Evolutionary conservation across 371 early-diverging fungal species (phyloP).

Genomic region (Rhizopus microsporus): DNA sequence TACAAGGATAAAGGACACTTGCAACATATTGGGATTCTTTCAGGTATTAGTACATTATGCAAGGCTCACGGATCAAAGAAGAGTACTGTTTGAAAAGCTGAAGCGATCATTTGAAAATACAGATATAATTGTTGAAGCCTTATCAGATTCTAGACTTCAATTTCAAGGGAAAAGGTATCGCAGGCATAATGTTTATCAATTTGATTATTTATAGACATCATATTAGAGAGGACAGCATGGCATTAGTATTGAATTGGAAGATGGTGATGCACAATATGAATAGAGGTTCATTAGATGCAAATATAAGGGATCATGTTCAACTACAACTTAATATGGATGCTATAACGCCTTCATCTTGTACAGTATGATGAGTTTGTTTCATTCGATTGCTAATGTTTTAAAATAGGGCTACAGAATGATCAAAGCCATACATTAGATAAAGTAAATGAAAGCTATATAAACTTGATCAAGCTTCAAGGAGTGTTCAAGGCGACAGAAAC

Average conservation of each 20-base stretch:
- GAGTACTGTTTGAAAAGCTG: constrained; percentile 20
- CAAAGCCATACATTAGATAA: background rate
- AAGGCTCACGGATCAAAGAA: constrained; percentile 23
- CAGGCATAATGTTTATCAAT: background rate
- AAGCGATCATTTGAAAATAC: constrained; percentile 4
- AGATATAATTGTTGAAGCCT: constrained; percentile 12
- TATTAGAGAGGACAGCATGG: constrained; percentile 7
- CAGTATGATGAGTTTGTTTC: background rate
- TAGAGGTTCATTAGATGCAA: constrained; percentile 11
- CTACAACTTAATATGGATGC: constrained; percentile 9
- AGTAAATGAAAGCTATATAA: constrained; percentile 6
- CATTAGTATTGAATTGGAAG: constrained; percentile 24
- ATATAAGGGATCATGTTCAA: constrained; percentile 9
- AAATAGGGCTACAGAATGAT: constrained; percentile 11
- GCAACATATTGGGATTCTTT: constrained; percentile 36
- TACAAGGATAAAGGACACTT: constrained; percentile 31
- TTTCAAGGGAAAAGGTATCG: constrained; percentile 27
- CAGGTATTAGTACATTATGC: constrained; percentile 30
- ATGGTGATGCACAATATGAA: constrained; percentile 1
- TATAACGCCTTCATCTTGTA: constrained; percentile 7
- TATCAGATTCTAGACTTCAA: constrained; percentile 18
- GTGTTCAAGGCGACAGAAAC: constrained; percentile 11
- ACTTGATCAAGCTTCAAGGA: constrained; percentile 5
- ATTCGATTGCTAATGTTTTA: background rate
- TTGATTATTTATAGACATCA: background rate